Evolutionary conservation across 805 yeast species (phyloP), one percentile per base, ranked within the genome.

Genomic region (Lachancea nothofagi): DNA sequence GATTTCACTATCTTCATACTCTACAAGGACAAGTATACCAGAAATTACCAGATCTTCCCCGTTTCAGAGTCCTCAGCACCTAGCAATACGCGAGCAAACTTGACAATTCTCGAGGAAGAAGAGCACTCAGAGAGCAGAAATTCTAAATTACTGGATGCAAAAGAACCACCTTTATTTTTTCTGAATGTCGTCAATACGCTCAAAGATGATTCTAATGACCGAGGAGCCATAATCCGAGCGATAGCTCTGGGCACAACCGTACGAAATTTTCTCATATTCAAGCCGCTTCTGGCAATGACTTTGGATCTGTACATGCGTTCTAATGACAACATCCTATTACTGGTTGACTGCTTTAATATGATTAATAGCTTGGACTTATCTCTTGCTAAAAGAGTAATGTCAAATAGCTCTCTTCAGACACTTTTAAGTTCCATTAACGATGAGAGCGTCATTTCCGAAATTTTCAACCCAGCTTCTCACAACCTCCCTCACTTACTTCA

Each of bases 161-260:
- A 41, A 14, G 43, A 43, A 7, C 53, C 51, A 4, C 70, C 77
- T 5, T 63, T 77, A 45, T 80, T 67, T 48, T 71, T 80, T 41
- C 65, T 77, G 37, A 79, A 77, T 26, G 66, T 77, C 3, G 82
- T 78, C 38, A 75, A 74, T 43, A 65, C 77, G 19, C 62, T 69
- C 37, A 66, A 64, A 42, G 69, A 67, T 28, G 40, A 52, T 6
- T 51, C 56, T 12, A 70, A 70, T 38, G 66, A 66, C 38, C 65
- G 89, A 50, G 88, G 88, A 1, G 74, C 78, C 2, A 61, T 64
- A 13, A 78, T 82, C 41, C 75, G 74, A 51, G 66, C 84, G 2
- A 62, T 82, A 41, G 74, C 82, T 5, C 59, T 82, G 7, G 71
- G 80, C 1, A 77, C 87, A 2, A 63, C 67, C 10, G 59, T 75